Evolutionary conservation across 2,329 filamentous ascomycete species (phyloP), one percentile per base, ranked within the genome.

Genomic region (Thielaviopsis cerberus): DNA sequence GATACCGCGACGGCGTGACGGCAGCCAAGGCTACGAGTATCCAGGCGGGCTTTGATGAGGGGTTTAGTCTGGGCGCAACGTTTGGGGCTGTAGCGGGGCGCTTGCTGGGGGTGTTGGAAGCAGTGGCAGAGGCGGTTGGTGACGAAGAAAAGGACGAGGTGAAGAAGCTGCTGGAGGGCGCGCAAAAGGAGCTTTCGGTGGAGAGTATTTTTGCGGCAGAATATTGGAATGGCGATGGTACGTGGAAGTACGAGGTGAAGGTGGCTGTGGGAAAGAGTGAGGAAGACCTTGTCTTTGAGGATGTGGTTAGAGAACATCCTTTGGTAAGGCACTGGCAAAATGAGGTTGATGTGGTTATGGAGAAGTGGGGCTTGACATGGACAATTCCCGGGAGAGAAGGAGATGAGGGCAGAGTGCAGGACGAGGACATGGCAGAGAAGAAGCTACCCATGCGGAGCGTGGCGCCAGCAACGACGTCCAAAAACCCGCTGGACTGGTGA

Each of bases 11-110:
- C 65, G 92, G 91, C 51, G 79, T 97, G 57, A 78, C 84, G 0
- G 74, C 73, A 2, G 86, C 85, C 30, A 97, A 97, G 68, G 79
- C 79, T 25, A 72, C 76, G 53, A 85, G 82, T 65, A 80, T 96
- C 25, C 92, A 98, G 70, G 76, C 76, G 15, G 91, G 91, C 0
- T 97, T 98, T 66, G 92, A 98, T 67, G 87, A 91, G 63, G 91
- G 91, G 0, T 97, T 89, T 68, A 76, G 81, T 15, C 75, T 97
- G 0, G 92, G 92, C 13, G 90, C 88, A 0, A 82, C 84, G 55
- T 72, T 97, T 27, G 92, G 91, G 0, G 69, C 86, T 62, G 76
- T 77, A 26, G 84, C 82, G 0, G 92, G 92, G 0, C 81, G 81
- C 63, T 71, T 94, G 13, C 69, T 94, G 3, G 92, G 92, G 0